A percentile compares a stretch with the other conserved stretches of the same genome.
phyloP scores from a whole-genome alignment of 169 alveolate species.

The Cryptosporidium xiaoi region DNA sequence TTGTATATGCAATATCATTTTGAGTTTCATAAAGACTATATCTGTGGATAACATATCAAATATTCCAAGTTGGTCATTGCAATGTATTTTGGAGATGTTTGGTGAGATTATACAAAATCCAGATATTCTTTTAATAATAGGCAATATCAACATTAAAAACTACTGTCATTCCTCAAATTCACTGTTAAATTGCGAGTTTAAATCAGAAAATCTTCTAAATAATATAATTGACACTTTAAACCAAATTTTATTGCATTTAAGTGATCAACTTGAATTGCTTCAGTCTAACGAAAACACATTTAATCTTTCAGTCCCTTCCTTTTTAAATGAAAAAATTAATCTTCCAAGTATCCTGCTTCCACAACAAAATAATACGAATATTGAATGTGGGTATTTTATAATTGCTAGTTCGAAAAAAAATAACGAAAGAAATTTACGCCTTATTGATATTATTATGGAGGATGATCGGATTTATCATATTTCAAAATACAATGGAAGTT shows the following conservation, averaged over 20 bases:
- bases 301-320: constrained; percentile 57
- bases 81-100: constrained; percentile 63
- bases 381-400: constrained; percentile 61
- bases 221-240: not conserved
- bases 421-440: constrained; percentile 3
- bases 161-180: not conserved
- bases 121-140: constrained; percentile 11
- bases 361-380: constrained; percentile 25
- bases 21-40: constrained; percentile 16
- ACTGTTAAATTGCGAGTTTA: not conserved
- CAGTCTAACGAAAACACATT: constrained; percentile 50
- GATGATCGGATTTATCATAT: constrained; percentile 70
- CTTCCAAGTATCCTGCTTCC: constrained; percentile 51
- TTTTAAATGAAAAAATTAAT: constrained; percentile 34
- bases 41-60: constrained; percentile 7
- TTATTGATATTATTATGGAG: constrained; percentile 65
- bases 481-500: no score
- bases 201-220: constrained; percentile 16
- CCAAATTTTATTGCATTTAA: constrained; percentile 9
- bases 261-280: constrained; percentile 20
- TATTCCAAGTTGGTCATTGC: constrained; percentile 72
- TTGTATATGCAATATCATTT: constrained; percentile 24
- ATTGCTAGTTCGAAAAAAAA: constrained; percentile 29
- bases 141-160: constrained; percentile 13
- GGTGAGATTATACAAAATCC: constrained; percentile 47